These are phyloP conservation scores for Colletotrichum paranaense DNA, from an alignment of 2,329 filamentous ascomycete species.

Conservation along the genomic window DNA sequence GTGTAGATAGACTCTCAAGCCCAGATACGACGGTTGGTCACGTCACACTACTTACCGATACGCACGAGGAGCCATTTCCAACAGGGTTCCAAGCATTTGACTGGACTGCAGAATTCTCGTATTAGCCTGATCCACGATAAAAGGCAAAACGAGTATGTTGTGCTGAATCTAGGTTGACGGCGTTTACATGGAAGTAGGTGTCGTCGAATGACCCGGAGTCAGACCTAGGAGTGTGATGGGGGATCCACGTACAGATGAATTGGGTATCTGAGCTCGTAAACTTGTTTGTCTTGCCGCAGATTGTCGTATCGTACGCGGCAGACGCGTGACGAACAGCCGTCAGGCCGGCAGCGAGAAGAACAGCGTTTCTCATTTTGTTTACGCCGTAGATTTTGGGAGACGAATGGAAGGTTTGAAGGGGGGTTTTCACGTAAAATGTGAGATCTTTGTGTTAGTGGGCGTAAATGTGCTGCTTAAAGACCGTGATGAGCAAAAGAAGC, in stretches of 20 bases:
- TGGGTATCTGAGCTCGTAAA: constrained; percentile 39
- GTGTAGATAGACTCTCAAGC: not conserved
- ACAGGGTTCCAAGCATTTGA: constrained; percentile 46
- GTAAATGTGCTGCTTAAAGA: not conserved
- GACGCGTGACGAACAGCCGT: constrained; percentile 23
- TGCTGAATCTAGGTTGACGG: not conserved
- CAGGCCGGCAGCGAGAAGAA: constrained; percentile 30
- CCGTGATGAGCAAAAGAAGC: not conserved
- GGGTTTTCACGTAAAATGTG: not conserved
- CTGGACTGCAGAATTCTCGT: constrained; percentile 37
- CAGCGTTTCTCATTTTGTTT: constrained; percentile 28
- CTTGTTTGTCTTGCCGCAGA: constrained; percentile 42
- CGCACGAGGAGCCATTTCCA: constrained; percentile 43
- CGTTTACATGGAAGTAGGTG: not conserved
- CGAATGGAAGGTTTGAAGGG: not conserved
- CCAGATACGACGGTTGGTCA: not conserved
- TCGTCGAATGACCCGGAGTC: not conserved
- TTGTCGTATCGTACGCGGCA: constrained; percentile 41
- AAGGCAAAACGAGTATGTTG: not conserved
- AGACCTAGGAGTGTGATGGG: not conserved
- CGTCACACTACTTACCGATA: constrained; percentile 41
- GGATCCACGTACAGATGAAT: constrained; percentile 40
- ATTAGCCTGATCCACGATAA: constrained; percentile 14
- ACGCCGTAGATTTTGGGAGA: not conserved
- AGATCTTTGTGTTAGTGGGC: not conserved